Evolutionary conservation across 2,329 filamentous ascomycete species (phyloP).

Genomic region (Lasiodiplodia sp.): DNA sequence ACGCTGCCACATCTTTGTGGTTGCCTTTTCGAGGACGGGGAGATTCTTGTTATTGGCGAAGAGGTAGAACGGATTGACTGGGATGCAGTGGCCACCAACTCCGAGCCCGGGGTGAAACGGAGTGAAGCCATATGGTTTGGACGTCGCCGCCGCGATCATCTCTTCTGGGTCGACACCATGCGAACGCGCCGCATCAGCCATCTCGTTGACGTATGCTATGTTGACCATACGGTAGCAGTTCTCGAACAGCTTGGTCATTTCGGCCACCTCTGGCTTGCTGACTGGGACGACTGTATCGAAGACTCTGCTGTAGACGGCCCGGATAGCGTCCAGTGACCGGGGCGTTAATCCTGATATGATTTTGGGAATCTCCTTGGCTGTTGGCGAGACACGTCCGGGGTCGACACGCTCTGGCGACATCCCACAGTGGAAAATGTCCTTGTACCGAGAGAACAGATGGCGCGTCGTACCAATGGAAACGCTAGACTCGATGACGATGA

Average conservation of each 20-base stretch:
- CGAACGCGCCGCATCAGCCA: constrained; percentile 60
- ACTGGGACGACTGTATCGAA: constrained; percentile 60
- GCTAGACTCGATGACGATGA: constrained; percentile 62
- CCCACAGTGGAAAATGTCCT: constrained; percentile 18
- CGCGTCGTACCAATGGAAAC: constrained; percentile 64
- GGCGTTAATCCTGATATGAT: constrained; percentile 60
- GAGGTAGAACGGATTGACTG: constrained; percentile 63
- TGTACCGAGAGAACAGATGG: constrained; percentile 46
- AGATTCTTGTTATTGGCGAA: constrained; percentile 52
- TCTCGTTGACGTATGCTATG: constrained; percentile 64
- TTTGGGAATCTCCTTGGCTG: constrained; percentile 58
- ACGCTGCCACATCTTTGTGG: constrained; percentile 51
- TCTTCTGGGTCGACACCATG: constrained; percentile 60
- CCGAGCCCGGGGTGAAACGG: constrained; percentile 58
- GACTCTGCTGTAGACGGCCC: constrained; percentile 54
- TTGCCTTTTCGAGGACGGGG: constrained; percentile 56
- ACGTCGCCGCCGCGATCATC: constrained; percentile 57
- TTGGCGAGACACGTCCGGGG: constrained; percentile 52
- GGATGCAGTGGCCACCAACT: constrained; percentile 65
- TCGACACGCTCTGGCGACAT: constrained; percentile 51
- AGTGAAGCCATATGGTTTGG: constrained; percentile 60
- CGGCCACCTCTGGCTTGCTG: constrained; percentile 61
- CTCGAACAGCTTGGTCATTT: constrained; percentile 66
- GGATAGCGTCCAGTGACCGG: constrained; percentile 55
- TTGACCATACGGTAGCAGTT: constrained; percentile 65